A percentile compares a stretch with the other conserved stretches of the same genome.
Conservation (phyloP, 495 filamentous ascomycete species). For the Penicillium salamii region DNA sequence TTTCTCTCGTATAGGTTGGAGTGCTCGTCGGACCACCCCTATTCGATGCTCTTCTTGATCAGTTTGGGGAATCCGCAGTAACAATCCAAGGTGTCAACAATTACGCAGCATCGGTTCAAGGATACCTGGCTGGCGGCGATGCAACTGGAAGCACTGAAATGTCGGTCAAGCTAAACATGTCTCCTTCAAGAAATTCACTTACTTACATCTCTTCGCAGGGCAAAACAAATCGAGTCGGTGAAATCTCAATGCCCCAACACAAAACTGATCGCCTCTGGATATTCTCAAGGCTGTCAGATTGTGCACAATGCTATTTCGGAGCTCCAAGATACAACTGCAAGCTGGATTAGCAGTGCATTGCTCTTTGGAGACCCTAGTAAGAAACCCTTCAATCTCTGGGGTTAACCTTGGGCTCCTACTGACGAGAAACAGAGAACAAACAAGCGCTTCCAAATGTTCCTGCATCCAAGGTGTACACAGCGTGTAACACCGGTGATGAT, state of each 20-base stretch:
- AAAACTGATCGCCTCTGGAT: background rate
- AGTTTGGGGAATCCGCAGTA: conserved; percentile 22
- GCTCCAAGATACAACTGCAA: conserved; percentile 17
- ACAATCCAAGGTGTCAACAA: conserved; percentile 40
- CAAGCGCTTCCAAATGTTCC: conserved; percentile 2
- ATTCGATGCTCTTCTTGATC: background rate
- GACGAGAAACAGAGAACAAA: conserved; percentile 11
- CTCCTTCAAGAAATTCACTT: background rate
- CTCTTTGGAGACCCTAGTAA: conserved; percentile 34
- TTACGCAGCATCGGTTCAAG: conserved; percentile 31
- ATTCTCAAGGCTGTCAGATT: background rate
- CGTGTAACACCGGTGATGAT: conserved; percentile 32
- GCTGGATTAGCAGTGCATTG: conserved; percentile 27
- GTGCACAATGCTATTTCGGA: conserved; percentile 1
- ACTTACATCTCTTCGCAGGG: background rate
- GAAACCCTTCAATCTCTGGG: background rate
- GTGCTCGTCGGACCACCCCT: background rate
- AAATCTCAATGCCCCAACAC: background rate
- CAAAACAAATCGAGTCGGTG: background rate
- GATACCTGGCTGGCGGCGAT: conserved; percentile 37
- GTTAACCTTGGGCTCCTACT: background rate
- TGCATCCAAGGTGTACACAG: conserved; percentile 23
- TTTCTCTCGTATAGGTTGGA: background rate
- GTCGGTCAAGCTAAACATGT: background rate
- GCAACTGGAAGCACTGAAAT: background rate